Base-by-base conservation (phyloP, 2,329 filamentous ascomycete species). In the Chrysoporthe puriensis region DNA sequence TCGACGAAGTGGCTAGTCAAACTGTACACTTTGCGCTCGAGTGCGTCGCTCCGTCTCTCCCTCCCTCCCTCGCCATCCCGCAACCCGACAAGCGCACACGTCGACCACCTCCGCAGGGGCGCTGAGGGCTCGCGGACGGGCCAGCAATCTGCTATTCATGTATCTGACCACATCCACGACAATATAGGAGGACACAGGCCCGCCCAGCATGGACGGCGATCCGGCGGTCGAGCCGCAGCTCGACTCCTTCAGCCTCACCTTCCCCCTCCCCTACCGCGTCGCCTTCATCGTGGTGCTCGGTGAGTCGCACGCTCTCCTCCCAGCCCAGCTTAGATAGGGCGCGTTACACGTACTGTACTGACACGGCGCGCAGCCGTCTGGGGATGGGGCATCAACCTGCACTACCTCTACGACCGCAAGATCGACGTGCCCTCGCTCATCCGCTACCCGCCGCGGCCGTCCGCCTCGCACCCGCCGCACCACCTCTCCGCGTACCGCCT, bases 321-420 rank as follows among this genome's bases (percentile, higher is more conserved):
- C 36, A 9, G 36, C 36, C 36, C 36, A 21, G 42, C 36, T n/a
- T 36, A 26, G 26, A 26, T 26, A 26, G 2, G 26, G 50, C 50
- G 50, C 21, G 14, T 32, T 34, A 34, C 16, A 8, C 14, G 6
- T 4, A 26, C 21, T 21, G 13, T 63, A 68, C 67, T 70, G 40
- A 72, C 58, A 16, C 8, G 9, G 62, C 48, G 3, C 59, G 43
- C 68, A 96, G 94, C 93, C 73, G 90, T 97, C 75, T 98, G 95
- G 95, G 94, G 93, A 77, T 99, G 95, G 94, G 94, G 91, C 72
- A 80, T 91, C 73, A 98, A 97, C 81, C 88, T 98, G 52, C 94
- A 97, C 77, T 94, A 93, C 80, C 89, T 98, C 69, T 85, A 90
- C 74, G 80, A 88, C 68, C 84, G 89, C 75, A 91, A 91, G 77